phyloP scores from a whole-genome alignment of 2,329 filamentous ascomycete species.

The Teratosphaeriaceae sp. region DNA sequence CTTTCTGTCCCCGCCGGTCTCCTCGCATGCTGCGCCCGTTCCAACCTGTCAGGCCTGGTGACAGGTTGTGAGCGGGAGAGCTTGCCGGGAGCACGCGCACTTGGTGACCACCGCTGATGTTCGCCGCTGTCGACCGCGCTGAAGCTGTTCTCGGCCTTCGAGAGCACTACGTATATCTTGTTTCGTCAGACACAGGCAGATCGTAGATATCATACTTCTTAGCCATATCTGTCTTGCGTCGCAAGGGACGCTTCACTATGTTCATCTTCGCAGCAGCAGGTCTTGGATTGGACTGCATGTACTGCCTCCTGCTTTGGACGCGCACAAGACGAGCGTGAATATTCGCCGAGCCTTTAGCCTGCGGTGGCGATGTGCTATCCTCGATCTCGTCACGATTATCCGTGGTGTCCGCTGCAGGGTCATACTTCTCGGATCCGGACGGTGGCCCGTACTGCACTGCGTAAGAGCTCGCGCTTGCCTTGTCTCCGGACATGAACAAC shows the following conservation, averaged over 20 bases:
- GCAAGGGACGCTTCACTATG: not conserved
- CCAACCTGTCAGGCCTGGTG: too few relatives aligned
- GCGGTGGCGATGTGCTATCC: not conserved
- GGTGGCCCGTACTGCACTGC: too few relatives aligned
- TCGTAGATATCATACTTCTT: slow-evolving; percentile 3
- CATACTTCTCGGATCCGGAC: too few relatives aligned
- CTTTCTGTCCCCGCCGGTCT: too few relatives aligned
- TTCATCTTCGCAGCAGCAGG: not conserved
- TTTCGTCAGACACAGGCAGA: slow-evolving; percentile 5
- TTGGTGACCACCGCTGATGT: too few relatives aligned
- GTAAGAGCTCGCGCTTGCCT: too few relatives aligned
- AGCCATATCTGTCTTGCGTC: not conserved
- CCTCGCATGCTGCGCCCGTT: too few relatives aligned
- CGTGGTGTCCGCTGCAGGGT: not conserved
- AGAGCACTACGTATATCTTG: too few relatives aligned
- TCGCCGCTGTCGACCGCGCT: too few relatives aligned
- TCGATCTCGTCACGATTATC: not conserved
- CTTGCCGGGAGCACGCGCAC: too few relatives aligned
- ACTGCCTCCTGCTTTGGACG: not conserved
- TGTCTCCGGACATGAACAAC: not conserved
- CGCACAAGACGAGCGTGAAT: not conserved
- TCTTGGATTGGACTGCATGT: not conserved
- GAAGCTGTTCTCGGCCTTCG: too few relatives aligned
- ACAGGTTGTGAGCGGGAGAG: too few relatives aligned
- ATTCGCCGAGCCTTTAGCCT: not conserved